These are phyloP conservation scores for Mychonastes homosphaera DNA, from an alignment of 139 green algal species.

Conservation along the genomic window DNA sequence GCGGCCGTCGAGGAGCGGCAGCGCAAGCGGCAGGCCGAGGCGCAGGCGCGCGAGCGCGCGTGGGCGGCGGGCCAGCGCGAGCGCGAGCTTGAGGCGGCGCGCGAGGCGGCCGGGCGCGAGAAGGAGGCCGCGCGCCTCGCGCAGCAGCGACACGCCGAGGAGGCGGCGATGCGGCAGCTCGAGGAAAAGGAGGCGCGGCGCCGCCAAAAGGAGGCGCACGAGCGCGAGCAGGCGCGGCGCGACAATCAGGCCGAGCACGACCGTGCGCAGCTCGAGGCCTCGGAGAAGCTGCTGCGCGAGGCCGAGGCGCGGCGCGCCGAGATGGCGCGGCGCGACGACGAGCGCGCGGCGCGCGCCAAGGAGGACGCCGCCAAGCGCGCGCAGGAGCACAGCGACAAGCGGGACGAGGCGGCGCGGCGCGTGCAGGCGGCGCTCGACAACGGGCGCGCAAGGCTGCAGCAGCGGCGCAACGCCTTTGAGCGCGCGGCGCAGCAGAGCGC, in stretches of 20 bases:
- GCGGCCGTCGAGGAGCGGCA: conserved; percentile 17
- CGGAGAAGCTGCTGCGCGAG: not conserved
- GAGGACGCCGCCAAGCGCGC: not conserved
- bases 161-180: conserved; percentile 27
- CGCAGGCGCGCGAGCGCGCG: conserved; percentile 42
- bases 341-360: not conserved
- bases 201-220: conserved; percentile 33
- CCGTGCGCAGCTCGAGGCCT: not conserved
- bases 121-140: not conserved
- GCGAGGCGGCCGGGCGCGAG: conserved; percentile 7
- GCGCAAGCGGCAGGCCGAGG: conserved; percentile 41
- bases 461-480: conserved; percentile 5
- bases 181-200: conserved; percentile 37
- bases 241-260: not conserved
- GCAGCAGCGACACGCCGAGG: conserved; percentile 14
- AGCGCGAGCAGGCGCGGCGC: not conserved
- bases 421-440: not conserved
- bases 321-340: not conserved
- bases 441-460: not conserved
- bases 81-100: conserved; percentile 48
- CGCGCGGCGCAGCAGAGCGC: conserved; percentile 8
- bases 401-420: not conserved
- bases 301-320: not conserved
- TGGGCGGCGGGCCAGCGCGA: conserved; percentile 60
- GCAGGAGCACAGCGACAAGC: not conserved